These are phyloP conservation scores for Madurella mycetomatis DNA, from an alignment of 2,329 filamentous ascomycete genomes.

Conservation along the genomic window DNA sequence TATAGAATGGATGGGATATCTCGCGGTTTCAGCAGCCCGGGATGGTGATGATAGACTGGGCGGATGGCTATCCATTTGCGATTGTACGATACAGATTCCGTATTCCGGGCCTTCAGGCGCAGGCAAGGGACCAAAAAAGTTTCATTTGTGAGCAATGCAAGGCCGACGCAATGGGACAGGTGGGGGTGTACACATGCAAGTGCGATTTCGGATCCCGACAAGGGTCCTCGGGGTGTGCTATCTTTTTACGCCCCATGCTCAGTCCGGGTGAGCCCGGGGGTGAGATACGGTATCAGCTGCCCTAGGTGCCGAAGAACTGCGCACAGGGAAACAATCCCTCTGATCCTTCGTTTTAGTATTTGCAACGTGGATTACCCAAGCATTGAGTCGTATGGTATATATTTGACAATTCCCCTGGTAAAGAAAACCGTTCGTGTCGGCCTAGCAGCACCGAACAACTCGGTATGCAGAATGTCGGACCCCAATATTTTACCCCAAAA, in stretches of 20 bases:
- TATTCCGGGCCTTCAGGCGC: slow-evolving; percentile 16
- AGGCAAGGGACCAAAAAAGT: slow-evolving; percentile 4
- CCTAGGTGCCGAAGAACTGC: no score
- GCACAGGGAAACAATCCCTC: no score
- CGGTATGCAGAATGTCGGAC: neutral
- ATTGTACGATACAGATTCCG: slow-evolving; percentile 27
- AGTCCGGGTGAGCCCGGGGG: no score
- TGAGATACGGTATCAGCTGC: no score
- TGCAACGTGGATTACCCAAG: neutral
- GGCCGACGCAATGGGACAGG: neutral
- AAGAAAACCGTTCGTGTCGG: neutral
- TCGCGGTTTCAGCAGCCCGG: slow-evolving; percentile 20
- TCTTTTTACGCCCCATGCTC: no score
- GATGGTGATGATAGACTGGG: slow-evolving; percentile 20
- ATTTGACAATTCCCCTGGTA: neutral
- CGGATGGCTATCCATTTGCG: slow-evolving; percentile 22
- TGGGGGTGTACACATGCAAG: neutral
- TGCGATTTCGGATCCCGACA: no score
- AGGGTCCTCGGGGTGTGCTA: no score
- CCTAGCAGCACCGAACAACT: neutral
- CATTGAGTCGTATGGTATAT: neutral
- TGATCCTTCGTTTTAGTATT: no score
- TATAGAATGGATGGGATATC: slow-evolving; percentile 27
- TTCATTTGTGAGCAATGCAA: neutral
- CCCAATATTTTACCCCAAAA: slow-evolving; percentile 19